A percentile compares a stretch with the other conserved stretches of the same genome.
These are phyloP conservation scores for Chaetomium tenue DNA, from an alignment of 495 filamentous ascomycete species.

Conservation along the genomic window DNA sequence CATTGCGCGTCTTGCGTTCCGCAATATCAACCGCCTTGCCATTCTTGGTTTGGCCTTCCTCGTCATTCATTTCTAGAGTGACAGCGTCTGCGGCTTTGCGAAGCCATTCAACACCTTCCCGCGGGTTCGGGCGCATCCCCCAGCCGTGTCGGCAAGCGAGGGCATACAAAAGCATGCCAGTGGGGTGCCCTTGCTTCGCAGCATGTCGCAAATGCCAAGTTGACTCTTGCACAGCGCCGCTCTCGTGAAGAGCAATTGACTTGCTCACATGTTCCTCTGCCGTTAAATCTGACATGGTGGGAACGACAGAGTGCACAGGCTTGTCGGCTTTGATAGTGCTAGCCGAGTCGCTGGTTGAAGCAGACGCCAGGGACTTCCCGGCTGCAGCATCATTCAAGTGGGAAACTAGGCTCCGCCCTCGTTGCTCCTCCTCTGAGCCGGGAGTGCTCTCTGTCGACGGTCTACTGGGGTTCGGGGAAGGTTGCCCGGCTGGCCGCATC, in stretches of 20 bases:
- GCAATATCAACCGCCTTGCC: conserved; percentile 60
- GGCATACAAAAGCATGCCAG: conserved; percentile 93
- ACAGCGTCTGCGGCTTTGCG: conserved; percentile 85
- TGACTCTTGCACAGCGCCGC: conserved; percentile 80
- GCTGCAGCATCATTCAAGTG: conserved; percentile 36
- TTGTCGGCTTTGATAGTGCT: conserved; percentile 62
- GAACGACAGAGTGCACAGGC: conserved; percentile 49
- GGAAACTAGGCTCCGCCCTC: conserved; percentile 42
- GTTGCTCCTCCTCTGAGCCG: conserved; percentile 41
- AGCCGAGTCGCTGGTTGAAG: conserved; percentile 62
- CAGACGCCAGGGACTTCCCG: conserved; percentile 48
- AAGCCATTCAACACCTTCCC: conserved; percentile 85
- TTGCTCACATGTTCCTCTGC: conserved; percentile 85
- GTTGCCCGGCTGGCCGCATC: conserved; percentile 30
- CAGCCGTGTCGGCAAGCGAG: conserved; percentile 96
- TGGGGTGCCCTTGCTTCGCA: conserved; percentile 78
- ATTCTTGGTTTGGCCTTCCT: conserved; percentile 65
- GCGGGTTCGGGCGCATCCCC: conserved; percentile 90
- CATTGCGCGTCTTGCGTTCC: conserved; percentile 74
- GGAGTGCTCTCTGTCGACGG: conserved; percentile 48
- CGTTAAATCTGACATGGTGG: conserved; percentile 57
- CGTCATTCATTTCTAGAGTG: conserved; percentile 74
- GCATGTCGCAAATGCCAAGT: conserved; percentile 94
- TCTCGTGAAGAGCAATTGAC: conserved; percentile 84
- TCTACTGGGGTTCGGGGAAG: conserved; percentile 46